Evolutionary conservation across 306 rosid species (phyloP), one percentile per base, ranked within the genome.

Genomic region (Ceratonia siliqua): DNA sequence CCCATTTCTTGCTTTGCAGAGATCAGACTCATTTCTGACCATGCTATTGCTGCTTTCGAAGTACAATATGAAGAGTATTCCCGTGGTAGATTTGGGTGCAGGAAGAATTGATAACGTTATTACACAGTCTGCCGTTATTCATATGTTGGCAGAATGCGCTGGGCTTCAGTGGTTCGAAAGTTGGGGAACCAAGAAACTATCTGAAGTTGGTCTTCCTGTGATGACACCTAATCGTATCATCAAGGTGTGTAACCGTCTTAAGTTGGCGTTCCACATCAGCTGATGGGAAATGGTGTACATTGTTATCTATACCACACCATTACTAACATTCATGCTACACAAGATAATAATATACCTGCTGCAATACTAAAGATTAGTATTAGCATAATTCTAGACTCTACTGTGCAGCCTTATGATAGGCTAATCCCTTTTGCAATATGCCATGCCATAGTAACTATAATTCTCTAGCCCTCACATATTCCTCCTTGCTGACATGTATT

Each of bases 131-230:
- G 65, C 94, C 35, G 96, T 92, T 18, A 90, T 92, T 59, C 98
- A 92, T 76, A 88, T 90, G 98, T 70, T 90, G 78, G 94, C 83
- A 1, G 98, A 92, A 77, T 92, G 98, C 57, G 84, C 87, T n/a
- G 98, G 98, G 45, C 94, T 92, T 85, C 96, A 92, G 55, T 92
- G 98, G 98, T 92, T 92, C 53, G 96, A 92, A 79, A 90, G 85
- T 79, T 92, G 98, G 98, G 98, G 98, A 77, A 90, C 84, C 76
- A 90, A 85, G 82, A 92, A 83, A 48, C 77, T 92, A 3, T 82
- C 89, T 3, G 88, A 92, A 69, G 85, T 92, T 36, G 96, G 96
- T 64, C 98, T 92, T 63, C 96, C 98, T 5, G 54, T 71, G 42
- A 88, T 90, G 83, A 70, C 85, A 42, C 80, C 84, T 4, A 45